Percentiles rank a stretch among this genome's conserved stretches.
Evolutionary conservation across 2,329 filamentous ascomycete genomes (phyloP).

Genomic region (Chaetomium sp.): DNA sequence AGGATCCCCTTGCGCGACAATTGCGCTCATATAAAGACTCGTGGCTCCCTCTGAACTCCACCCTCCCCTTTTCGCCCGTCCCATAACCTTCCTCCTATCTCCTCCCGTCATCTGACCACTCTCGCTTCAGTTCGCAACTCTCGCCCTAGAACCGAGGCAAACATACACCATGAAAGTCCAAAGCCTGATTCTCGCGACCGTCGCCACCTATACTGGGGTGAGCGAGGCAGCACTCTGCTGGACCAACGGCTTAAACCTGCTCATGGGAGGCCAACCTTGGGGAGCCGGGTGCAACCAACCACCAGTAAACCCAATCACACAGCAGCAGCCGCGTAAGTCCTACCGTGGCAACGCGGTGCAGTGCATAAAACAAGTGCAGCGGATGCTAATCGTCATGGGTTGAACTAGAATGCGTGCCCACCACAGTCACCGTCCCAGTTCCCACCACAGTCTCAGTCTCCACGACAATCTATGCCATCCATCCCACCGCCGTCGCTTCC

Average conservation of each 20-base stretch:
- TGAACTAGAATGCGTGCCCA: neutral
- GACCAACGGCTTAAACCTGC: neutral
- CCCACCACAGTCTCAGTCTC: neutral
- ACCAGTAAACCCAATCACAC: neutral
- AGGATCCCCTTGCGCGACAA: neutral
- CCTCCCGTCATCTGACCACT: too few relatives aligned
- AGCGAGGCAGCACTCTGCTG: neutral
- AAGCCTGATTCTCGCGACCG: neutral
- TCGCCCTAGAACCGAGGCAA: too few relatives aligned
- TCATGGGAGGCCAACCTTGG: neutral
- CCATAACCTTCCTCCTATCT: neutral
- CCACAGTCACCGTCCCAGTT: neutral
- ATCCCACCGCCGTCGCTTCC: neutral
- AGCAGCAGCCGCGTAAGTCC: neutral
- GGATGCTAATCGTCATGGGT: neutral
- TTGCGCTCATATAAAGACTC: neutral
- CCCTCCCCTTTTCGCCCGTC: too few relatives aligned
- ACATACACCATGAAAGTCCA: neutral
- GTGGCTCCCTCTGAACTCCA: neutral
- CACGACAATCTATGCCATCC: neutral
- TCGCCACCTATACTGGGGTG: neutral
- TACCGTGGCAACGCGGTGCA: neutral
- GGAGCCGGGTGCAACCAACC: neutral
- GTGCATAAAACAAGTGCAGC: neutral
- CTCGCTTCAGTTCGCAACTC: too few relatives aligned